Conservation (phyloP, 192 early-diverging fungal genomes). For the Backusella westeae region DNA sequence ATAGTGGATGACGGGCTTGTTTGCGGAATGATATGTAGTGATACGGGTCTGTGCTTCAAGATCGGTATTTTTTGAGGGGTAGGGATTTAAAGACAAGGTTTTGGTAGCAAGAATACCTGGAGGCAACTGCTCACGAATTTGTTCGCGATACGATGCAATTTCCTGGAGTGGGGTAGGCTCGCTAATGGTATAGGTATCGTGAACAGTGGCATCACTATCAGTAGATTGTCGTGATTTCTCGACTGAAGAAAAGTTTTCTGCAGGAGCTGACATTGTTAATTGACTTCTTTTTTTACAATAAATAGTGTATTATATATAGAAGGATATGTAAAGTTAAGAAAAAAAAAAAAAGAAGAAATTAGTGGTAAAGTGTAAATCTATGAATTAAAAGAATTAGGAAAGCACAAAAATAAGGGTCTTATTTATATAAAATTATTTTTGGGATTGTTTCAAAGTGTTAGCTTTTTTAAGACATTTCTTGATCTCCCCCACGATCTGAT, state of each 20-base stretch:
- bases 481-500: background rate
- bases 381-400: background rate
- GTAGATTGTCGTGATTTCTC: slow-evolving; percentile 1
- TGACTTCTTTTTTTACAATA: background rate
- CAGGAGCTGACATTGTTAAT: background rate
- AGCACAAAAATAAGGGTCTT: background rate
- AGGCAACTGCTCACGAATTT: slow-evolving; percentile 15
- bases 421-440: background rate
- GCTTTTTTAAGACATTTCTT: background rate
- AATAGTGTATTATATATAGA: background rate
- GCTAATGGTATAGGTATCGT: slow-evolving; percentile 5
- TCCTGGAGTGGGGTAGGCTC: slow-evolving; percentile 13
- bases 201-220: slow-evolving; percentile 5
- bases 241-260: background rate
- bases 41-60: background rate
- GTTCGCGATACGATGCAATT: slow-evolving; percentile 10
- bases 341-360: background rate
- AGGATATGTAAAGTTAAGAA: background rate
- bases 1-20: slow-evolving; percentile 12
- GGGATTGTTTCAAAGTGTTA: background rate
- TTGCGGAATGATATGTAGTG: background rate
- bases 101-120: slow-evolving; percentile 17
- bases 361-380: background rate
- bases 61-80: slow-evolving; percentile 4
- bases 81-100: slow-evolving; percentile 3